Evolutionary conservation across 2,329 filamentous ascomycete species (phyloP).

Genomic region (Amphichorda felina): DNA sequence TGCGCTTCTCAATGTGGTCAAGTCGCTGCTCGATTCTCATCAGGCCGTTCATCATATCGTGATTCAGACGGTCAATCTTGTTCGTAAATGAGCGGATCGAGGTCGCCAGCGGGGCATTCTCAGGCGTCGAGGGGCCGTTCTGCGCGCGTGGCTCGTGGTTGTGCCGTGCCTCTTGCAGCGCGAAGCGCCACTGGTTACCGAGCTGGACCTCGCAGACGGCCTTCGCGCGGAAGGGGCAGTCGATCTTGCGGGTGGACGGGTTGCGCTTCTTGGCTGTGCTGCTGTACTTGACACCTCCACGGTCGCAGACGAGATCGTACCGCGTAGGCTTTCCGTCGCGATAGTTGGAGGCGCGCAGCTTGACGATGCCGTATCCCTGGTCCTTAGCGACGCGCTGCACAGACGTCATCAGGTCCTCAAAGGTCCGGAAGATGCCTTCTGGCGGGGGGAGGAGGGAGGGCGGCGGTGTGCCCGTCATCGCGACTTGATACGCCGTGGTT

Average conservation of each 20-base stretch:
- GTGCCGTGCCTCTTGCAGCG: conserved; percentile 46
- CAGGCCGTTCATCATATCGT: conserved; percentile 42
- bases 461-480: conserved; percentile 21
- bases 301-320: conserved; percentile 51
- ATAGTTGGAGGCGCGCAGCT: conserved; percentile 51
- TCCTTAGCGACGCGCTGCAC: conserved; percentile 50
- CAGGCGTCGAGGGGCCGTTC: conserved; percentile 40
- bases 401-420: conserved; percentile 45
- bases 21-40: conserved; percentile 36
- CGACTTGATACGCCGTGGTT: conserved; percentile 20
- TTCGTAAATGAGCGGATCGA: conserved; percentile 45
- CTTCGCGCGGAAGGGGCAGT: conserved; percentile 52
- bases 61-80: conserved; percentile 46
- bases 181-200: conserved; percentile 52
- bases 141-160: conserved; percentile 49
- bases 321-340: conserved; percentile 50
- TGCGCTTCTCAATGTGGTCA: conserved; percentile 40
- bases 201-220: conserved; percentile 52
- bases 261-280: conserved; percentile 55
- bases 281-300: conserved; percentile 52
- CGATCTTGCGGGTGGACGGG: conserved; percentile 51
- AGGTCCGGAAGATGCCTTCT: conserved; percentile 47
- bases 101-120: conserved; percentile 45
- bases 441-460: conserved; percentile 40
- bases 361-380: conserved; percentile 51